A percentile compares a stretch with the other conserved stretches of the same genome.
phyloP scores from a whole-genome alignment of 2,329 filamentous ascomycete genomes.

The Orbilia javanica region DNA sequence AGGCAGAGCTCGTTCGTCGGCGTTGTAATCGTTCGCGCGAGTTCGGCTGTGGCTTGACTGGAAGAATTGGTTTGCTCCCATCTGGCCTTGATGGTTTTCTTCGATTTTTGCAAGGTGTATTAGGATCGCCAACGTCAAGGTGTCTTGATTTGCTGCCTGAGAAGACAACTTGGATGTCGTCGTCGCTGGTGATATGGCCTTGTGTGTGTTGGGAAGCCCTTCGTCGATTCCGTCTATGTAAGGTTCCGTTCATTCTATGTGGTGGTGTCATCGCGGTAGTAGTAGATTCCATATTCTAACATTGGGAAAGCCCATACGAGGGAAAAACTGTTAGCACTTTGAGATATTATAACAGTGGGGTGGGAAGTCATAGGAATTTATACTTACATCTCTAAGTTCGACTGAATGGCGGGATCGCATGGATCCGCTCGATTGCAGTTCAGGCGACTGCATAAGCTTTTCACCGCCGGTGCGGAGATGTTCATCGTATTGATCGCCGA shows the following conservation, averaged over 20 bases:
- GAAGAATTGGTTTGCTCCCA: slow-evolving; percentile 37
- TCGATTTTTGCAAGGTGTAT: slow-evolving; percentile 44
- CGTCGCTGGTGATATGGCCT: slow-evolving; percentile 37
- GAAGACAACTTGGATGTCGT: slow-evolving; percentile 45
- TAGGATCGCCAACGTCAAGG: slow-evolving; percentile 20
- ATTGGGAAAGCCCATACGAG: slow-evolving; percentile 10
- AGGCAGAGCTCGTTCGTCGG: slow-evolving; percentile 6
- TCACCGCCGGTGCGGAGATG: slow-evolving; percentile 50
- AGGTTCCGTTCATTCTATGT: slow-evolving; percentile 25
- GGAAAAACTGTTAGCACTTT: slow-evolving; percentile 43
- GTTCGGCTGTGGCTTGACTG: slow-evolving; percentile 42
- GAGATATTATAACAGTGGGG: slow-evolving; percentile 26
- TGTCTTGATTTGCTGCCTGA: slow-evolving; percentile 23
- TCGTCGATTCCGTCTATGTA: slow-evolving; percentile 32
- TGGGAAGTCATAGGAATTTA: slow-evolving; percentile 4
- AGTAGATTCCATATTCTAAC: slow-evolving; percentile 45
- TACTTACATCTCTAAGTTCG: slow-evolving; percentile 54
- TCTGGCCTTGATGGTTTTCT: slow-evolving; percentile 15
- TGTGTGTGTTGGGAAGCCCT: slow-evolving; percentile 26
- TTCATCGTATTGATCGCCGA: slow-evolving; percentile 57
- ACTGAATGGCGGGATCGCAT: slow-evolving; percentile 40
- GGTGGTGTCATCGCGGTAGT: slow-evolving; percentile 43
- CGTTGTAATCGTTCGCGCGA: slow-evolving; percentile 37
- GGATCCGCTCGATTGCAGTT: slow-evolving; percentile 28
- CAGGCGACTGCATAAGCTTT: slow-evolving; percentile 40